These are phyloP conservation scores for Sarocladium brachiariae DNA, from an alignment of 2,329 filamentous ascomycete genomes.

Conservation along the genomic window DNA sequence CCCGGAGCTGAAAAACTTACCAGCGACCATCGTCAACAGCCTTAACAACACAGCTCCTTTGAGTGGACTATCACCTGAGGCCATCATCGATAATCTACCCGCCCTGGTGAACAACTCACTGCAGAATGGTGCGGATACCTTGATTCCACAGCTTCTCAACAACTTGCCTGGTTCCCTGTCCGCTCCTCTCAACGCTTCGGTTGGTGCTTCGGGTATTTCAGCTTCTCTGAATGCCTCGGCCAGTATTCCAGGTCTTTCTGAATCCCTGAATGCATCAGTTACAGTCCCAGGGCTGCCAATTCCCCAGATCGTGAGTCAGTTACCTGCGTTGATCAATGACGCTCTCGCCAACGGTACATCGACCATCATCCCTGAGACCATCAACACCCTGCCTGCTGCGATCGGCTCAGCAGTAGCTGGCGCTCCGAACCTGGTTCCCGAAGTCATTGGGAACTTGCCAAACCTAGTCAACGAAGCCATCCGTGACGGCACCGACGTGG, in stretches of 20 bases:
- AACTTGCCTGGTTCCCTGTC: background rate
- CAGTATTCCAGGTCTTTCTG: background rate
- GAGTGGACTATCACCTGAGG: background rate
- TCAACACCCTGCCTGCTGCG: slow-evolving; percentile 7
- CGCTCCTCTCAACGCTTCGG: background rate
- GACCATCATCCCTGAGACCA: background rate
- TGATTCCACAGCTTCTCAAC: background rate
- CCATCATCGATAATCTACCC: slow-evolving; percentile 4
- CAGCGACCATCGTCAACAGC: background rate
- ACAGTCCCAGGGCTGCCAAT: background rate
- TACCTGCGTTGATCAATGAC: slow-evolving; percentile 1
- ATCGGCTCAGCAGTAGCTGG: slow-evolving; percentile 1
- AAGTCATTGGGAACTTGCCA: background rate
- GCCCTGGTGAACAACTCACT: background rate
- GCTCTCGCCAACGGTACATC: background rate
- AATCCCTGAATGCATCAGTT: background rate
- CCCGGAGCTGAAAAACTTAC: slow-evolving; percentile 3
- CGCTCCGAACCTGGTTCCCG: slow-evolving; percentile 1
- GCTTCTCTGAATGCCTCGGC: background rate
- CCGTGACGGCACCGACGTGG: background rate
- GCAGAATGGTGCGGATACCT: background rate
- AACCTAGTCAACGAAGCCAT: slow-evolving; percentile 4
- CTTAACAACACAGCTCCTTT: background rate
- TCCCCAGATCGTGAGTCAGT: background rate
- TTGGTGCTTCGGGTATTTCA: background rate